Evolutionary conservation across 331 rosid species (phyloP), one percentile per base, ranked within the genome.

Genomic region (Ulmus americana): DNA sequence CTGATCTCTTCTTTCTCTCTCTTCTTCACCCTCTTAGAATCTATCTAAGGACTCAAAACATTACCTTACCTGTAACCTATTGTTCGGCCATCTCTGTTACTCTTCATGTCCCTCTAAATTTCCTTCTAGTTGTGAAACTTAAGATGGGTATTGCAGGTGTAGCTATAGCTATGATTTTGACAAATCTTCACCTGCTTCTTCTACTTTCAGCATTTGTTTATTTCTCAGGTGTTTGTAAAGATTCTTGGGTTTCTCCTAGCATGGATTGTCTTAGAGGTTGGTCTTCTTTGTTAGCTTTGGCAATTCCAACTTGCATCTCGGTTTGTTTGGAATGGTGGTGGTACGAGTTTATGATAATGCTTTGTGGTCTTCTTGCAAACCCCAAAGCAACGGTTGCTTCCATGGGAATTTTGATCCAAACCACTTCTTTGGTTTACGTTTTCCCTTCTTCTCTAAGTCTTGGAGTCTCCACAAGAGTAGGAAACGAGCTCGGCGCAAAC

Each of bases 261-360:
- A 11, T 76, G 13, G 97, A 94, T 11, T 94, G 97, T 59, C 59
- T 94, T 50, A 70, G 47, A 2, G 97, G 96, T 0, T 94, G 99
- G 99, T 73, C 92, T 0, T 77, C 87, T 4, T 46, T 94, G 28
- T 88, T 94, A 6, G 73, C 90, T 8, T 82, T 94, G 7, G 82
- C 97, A 0, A 48, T 94, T 35, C 99, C 99, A 2, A 85, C 91
- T 15, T 94, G 99, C 8, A 79, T 87, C 10, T 94, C 99, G 0
- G 99, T 94, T 11, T 94, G 99, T 68, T 79, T 94, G 1, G 99
- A 94, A 39, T 94, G 99, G 99, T 94, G 99, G 99, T 94, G 99
- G 99, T 94, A 94, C 28, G 99, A 94, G 59, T 69, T 94, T 67
- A 87, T 94, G 97, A 90, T 90, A 44, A 58, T 94, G 68, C 70